These are phyloP conservation scores for Colletotrichum gigasporum DNA, from an alignment of 2,329 filamentous ascomycete species.

Conservation along the genomic window DNA sequence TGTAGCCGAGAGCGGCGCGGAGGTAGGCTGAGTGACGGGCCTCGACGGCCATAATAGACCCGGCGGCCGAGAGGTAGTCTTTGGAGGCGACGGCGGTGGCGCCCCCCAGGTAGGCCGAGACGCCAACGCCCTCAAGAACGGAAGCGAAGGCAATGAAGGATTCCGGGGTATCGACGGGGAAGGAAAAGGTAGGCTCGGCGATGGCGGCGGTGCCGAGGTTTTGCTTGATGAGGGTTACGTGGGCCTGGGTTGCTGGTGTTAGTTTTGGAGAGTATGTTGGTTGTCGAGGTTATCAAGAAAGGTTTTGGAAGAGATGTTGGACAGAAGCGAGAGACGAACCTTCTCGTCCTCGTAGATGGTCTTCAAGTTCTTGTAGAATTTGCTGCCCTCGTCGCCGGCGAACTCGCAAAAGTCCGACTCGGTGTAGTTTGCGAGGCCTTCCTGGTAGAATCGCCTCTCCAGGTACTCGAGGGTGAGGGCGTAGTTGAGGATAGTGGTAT, in stretches of 20 bases:
- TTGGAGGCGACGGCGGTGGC: constrained; percentile 66
- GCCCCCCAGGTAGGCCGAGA: constrained; percentile 71
- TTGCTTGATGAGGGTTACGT: constrained; percentile 64
- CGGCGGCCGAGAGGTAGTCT: constrained; percentile 68
- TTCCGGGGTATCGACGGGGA: constrained; percentile 64
- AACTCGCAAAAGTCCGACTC: constrained; percentile 60
- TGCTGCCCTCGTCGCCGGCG: constrained; percentile 51
- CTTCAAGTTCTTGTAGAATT: constrained; percentile 67
- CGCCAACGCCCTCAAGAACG: constrained; percentile 72
- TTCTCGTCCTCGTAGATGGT: constrained; percentile 66
- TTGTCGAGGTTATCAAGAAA: neutral
- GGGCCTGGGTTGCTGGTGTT: constrained; percentile 44
- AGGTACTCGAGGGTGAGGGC: constrained; percentile 63
- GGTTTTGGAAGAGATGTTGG: neutral
- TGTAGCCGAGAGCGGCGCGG: constrained; percentile 56
- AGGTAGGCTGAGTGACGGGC: constrained; percentile 72
- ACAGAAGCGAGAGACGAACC: neutral
- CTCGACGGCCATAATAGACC: constrained; percentile 71
- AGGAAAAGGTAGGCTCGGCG: constrained; percentile 56
- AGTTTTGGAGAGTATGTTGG: neutral
- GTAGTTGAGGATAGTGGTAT: constrained; percentile 53
- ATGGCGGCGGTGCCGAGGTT: constrained; percentile 57
- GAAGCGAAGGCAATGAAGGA: constrained; percentile 69
- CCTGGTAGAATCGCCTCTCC: constrained; percentile 70
- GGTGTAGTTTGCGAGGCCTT: constrained; percentile 67